These are phyloP conservation scores for Haplosporangium sp. DNA, from an alignment of 371 early-diverging fungal species.

Conservation along the genomic window DNA sequence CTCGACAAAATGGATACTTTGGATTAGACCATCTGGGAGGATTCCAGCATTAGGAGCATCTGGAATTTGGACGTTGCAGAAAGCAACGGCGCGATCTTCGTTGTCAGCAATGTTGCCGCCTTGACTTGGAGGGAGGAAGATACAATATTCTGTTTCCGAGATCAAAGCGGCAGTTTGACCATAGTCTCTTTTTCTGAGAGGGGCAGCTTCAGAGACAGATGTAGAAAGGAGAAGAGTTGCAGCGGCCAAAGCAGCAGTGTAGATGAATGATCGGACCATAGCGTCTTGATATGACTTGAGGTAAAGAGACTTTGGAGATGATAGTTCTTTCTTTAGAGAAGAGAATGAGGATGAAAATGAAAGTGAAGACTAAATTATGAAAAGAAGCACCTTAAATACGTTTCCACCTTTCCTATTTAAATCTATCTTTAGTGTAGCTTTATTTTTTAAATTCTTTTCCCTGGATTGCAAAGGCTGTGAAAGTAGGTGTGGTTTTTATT, in stretches of 20 bases:
- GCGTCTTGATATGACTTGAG: neutral
- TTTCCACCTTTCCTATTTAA: too few species aligned
- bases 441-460: too few species aligned
- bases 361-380: too few species aligned
- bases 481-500: too few species aligned
- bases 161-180: slow-evolving; percentile 57
- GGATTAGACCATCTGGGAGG: slow-evolving; percentile 59
- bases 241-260: neutral
- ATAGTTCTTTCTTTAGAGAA: too few species aligned
- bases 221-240: neutral
- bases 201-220: neutral
- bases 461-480: too few species aligned
- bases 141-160: slow-evolving; percentile 62
- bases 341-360: too few species aligned
- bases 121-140: slow-evolving; percentile 59
- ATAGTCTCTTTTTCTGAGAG: neutral
- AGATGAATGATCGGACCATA: neutral
- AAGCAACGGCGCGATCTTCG: slow-evolving; percentile 58
- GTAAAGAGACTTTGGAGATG: too few species aligned
- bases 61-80: slow-evolving; percentile 55
- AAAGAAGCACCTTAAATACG: too few species aligned
- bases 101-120: slow-evolving; percentile 21
- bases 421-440: too few species aligned
- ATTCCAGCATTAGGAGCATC: slow-evolving; percentile 55
- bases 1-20: slow-evolving; percentile 59